Conservation (phyloP, 106 monocot species). For the Cymbidium sinense region DNA sequence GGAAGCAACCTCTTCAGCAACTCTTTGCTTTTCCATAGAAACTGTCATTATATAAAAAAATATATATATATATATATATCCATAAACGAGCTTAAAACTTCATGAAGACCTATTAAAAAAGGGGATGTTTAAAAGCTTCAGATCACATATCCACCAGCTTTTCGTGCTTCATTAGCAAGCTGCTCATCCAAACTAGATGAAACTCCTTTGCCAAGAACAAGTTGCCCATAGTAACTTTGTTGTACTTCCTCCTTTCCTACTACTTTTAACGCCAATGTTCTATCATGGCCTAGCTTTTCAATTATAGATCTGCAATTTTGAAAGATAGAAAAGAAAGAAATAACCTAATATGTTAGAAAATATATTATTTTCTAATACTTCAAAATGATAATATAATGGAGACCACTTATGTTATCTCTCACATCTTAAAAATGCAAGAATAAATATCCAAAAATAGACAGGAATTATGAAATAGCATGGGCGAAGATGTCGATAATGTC, state of each 20-base stretch:
- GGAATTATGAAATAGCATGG: too few relatives aligned
- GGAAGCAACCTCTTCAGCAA: slow-evolving; percentile 94
- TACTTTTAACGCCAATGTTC: slow-evolving; percentile 64
- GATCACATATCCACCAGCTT: slow-evolving; percentile 52
- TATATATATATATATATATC: too few relatives aligned
- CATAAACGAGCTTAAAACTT: background rate
- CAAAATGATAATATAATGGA: too few relatives aligned
- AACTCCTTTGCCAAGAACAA: slow-evolving; percentile 81
- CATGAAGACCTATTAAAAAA: background rate
- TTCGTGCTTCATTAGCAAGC: slow-evolving; percentile 74
- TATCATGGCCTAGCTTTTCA: slow-evolving; percentile 68
- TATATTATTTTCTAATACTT: background rate
- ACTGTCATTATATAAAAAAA: slow-evolving; percentile 25
- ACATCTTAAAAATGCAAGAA: background rate
- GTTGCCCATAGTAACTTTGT: slow-evolving; percentile 87
- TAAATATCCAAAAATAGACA: background rate
- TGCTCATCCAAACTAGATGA: slow-evolving; percentile 83
- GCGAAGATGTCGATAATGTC: too few relatives aligned
- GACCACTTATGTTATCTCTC: background rate
- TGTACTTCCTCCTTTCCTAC: slow-evolving; percentile 91
- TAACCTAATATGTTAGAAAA: too few relatives aligned
- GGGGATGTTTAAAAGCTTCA: background rate
- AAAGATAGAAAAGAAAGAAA: background rate
- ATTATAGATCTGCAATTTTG: slow-evolving; percentile 55
- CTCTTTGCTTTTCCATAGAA: slow-evolving; percentile 78